phyloP scores from a whole-genome alignment of 2,329 filamentous ascomycete species.

The Colletotrichum horii region DNA sequence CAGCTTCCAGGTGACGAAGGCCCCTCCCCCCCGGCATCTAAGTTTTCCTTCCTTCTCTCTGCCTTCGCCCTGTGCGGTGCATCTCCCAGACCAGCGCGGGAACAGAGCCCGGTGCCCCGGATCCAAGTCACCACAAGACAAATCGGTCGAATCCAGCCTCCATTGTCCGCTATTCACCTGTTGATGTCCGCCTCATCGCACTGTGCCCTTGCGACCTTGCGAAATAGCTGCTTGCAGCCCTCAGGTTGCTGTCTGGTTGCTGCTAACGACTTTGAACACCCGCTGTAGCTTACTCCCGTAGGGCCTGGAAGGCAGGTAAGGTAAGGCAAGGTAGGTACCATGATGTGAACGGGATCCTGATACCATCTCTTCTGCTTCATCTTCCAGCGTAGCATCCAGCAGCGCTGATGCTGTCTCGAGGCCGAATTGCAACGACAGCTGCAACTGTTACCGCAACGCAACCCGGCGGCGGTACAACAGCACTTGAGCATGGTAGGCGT shows the following conservation, averaged over 20 bases:
- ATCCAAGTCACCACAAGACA: neutral
- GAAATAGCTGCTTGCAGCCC: neutral
- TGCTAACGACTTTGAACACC: neutral
- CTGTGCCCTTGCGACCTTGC: neutral
- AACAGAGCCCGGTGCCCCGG: neutral
- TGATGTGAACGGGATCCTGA: neutral
- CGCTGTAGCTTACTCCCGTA: neutral
- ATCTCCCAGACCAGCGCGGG: neutral
- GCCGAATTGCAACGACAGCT: neutral
- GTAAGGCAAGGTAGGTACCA: neutral
- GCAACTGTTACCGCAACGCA: neutral
- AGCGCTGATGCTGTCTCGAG: neutral
- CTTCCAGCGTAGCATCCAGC: neutral
- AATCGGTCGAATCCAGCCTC: neutral
- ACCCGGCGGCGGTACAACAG: neutral
- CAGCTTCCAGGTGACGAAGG: neutral
- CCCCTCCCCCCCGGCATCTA: neutral
- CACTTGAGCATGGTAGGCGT: neutral
- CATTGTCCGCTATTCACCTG: constrained; percentile 1
- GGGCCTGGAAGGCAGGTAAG: neutral
- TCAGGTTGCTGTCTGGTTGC: neutral
- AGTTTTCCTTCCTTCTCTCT: neutral
- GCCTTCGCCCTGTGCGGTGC: neutral
- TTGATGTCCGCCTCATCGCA: neutral
- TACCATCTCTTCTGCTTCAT: neutral